Base-by-base conservation (phyloP, 2,329 filamentous ascomycete species). In the Aureobasidium sp. region DNA sequence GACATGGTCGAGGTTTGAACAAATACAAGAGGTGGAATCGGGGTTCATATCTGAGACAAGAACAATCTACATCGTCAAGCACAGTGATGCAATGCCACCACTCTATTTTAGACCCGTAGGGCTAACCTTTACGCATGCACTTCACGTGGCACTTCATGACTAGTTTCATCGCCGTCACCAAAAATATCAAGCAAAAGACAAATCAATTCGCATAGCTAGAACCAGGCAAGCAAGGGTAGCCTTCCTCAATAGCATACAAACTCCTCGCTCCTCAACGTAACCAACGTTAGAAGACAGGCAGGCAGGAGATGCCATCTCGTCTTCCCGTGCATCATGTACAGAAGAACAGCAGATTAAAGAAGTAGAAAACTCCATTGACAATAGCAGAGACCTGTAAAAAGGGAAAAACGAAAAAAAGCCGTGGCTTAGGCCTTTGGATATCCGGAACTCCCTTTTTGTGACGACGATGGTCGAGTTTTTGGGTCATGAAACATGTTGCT, bases 201-300 rank as follows among this genome's bases (percentile, higher is more conserved):
- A 61, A 61, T 61, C 59, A 61, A 61, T 48, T 63, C 37, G 60
- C 36, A 61, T 3, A 63, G 37, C 57, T 63, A 55, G 47, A 51
- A 63, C 48, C 48, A 56, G 50, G 60, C 71, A 73, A 71, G 75
- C 75, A 75, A 69, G 73, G 74, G 70, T 72, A 76, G 75, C 74
- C 73, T 73, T 78, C 76, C 76, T 78, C 74, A 74, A 78, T 75
- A 65, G 67, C 67, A 66, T 69, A 68, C 66, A 66, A 62, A 48
- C 63, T 64, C 62, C 56, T 63, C 58, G 59, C 65, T 67, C 61
- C 63, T 66, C 50, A 62, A 55, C 42, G 60, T 47, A 61, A 20
- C 42, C 29, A 46, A 52, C 60, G 50, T 61, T 41, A 53, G 62
- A 64, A 60, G 57, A 66, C 61, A 65, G 65, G 67, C 65, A 65